Conservation (phyloP, 768 basidiomycete species). For the Lactarius akahatsu region DNA sequence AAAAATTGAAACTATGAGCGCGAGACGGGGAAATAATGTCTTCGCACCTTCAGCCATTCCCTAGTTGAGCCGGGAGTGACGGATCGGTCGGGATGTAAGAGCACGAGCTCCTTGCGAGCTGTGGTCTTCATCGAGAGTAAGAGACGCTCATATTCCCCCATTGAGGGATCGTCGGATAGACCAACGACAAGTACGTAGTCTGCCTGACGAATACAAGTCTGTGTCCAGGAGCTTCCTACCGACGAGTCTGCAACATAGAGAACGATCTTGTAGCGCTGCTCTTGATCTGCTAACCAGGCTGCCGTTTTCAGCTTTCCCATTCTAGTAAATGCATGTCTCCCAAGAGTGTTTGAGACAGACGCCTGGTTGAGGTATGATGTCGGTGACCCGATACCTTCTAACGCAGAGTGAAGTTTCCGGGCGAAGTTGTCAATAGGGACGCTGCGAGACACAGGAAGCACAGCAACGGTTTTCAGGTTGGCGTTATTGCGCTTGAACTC, state of each 20-base stretch:
- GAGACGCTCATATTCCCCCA: constrained; percentile 94
- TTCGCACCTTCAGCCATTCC: constrained; percentile 85
- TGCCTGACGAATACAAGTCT: constrained; percentile 96
- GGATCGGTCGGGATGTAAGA: constrained; percentile 88
- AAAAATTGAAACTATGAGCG: constrained; percentile 14
- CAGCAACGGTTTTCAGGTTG: constrained; percentile 92
- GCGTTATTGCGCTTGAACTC: constrained; percentile 76
- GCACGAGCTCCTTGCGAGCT: constrained; percentile 93
- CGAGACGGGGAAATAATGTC: background rate
- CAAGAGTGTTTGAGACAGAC: constrained; percentile 87
- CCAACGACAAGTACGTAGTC: constrained; percentile 94
- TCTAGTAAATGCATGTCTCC: constrained; percentile 90
- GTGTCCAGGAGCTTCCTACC: constrained; percentile 94
- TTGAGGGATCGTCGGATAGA: constrained; percentile 85
- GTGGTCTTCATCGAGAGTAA: constrained; percentile 96
- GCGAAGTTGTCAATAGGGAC: constrained; percentile 91
- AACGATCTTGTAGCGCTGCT: constrained; percentile 90
- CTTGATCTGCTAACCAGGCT: constrained; percentile 93
- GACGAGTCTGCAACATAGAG: constrained; percentile 96
- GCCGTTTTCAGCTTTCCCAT: constrained; percentile 97
- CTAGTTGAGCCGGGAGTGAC: constrained; percentile 90
- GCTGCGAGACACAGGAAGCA: constrained; percentile 82
- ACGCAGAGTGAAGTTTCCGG: constrained; percentile 78
- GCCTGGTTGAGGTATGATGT: constrained; percentile 94
- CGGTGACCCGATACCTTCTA: constrained; percentile 92